Percentiles rank a stretch among this genome's conserved stretches.
Conservation (phyloP, 129 eudicot species). For the Glebionis coronaria region DNA sequence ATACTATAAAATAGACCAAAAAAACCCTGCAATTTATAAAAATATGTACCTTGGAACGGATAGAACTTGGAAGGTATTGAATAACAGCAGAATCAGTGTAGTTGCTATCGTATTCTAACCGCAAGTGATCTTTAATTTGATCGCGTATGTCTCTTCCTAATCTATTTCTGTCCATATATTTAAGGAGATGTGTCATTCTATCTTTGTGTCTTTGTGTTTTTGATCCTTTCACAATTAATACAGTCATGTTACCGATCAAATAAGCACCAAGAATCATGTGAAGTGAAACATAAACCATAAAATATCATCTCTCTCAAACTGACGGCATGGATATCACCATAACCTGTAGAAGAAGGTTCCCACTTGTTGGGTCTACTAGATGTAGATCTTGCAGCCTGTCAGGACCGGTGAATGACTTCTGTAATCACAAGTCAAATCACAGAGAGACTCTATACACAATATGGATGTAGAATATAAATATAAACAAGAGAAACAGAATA, state of each 20-base stretch:
- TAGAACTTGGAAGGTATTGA: constrained; percentile 80
- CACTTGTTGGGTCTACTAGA: no score
- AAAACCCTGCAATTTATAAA: no score
- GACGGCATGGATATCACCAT: no score
- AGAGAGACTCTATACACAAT: no score
- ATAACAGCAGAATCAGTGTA: constrained; percentile 69
- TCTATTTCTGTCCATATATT: constrained; percentile 77
- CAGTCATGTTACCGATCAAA: constrained; percentile 97
- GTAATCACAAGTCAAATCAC: no score
- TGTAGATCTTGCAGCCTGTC: no score
- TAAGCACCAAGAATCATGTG: constrained; percentile 94
- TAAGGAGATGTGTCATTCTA: constrained; percentile 69
- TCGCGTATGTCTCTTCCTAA: constrained; percentile 60
- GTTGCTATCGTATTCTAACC: constrained; percentile 80
- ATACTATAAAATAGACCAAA: neutral
- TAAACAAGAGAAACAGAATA: no score
- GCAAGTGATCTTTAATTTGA: constrained; percentile 75
- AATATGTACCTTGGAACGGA: constrained; percentile 65
- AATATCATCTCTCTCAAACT: constrained; percentile 81
- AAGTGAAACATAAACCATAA: constrained; percentile 83
- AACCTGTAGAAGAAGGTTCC: no score
- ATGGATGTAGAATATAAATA: no score
- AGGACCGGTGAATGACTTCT: no score
- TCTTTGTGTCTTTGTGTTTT: constrained; percentile 89
- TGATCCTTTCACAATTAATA: constrained; percentile 87